A percentile compares a stretch with the other conserved stretches of the same genome.
Conservation (phyloP, 371 early-diverging fungal species). For the Mortierella sp. region DNA sequence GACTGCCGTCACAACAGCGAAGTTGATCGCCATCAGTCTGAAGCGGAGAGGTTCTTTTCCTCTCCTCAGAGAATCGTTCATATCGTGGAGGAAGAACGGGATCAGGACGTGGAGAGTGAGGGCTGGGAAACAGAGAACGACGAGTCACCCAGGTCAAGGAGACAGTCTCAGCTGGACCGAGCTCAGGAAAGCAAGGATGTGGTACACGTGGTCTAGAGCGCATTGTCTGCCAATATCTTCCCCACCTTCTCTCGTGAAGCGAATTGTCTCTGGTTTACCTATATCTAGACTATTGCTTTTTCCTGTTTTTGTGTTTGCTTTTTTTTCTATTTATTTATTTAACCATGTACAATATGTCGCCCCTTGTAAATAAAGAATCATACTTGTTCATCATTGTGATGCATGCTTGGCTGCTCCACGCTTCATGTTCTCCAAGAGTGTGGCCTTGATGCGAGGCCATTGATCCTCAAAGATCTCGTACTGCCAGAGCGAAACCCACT, state of each 20-base stretch:
- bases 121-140: slow-evolving; percentile 53
- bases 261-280: no score
- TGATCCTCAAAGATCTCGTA: slow-evolving; percentile 51
- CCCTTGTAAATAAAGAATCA: not conserved
- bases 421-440: slow-evolving; percentile 26
- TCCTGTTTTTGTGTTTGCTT: not conserved
- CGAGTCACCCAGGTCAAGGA: slow-evolving; percentile 27
- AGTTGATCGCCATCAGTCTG: slow-evolving; percentile 29
- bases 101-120: slow-evolving; percentile 22
- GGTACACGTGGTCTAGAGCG: no score
- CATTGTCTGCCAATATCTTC: no score
- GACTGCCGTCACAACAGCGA: slow-evolving; percentile 20
- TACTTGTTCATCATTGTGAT: not conserved
- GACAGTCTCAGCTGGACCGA: slow-evolving; percentile 5
- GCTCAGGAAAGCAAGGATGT: no score
- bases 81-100: slow-evolving; percentile 13
- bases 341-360: slow-evolving; percentile 7
- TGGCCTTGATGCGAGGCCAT: slow-evolving; percentile 44
- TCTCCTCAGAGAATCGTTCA: slow-evolving; percentile 6
- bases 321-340: not conserved
- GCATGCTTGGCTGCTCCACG: slow-evolving; percentile 34
- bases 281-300: not conserved
- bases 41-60: slow-evolving; percentile 25
- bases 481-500: slow-evolving; percentile 29
- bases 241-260: no score